phyloP scores from a whole-genome alignment of 2,329 filamentous ascomycete genomes.

The Sclerotinia borealis region DNA sequence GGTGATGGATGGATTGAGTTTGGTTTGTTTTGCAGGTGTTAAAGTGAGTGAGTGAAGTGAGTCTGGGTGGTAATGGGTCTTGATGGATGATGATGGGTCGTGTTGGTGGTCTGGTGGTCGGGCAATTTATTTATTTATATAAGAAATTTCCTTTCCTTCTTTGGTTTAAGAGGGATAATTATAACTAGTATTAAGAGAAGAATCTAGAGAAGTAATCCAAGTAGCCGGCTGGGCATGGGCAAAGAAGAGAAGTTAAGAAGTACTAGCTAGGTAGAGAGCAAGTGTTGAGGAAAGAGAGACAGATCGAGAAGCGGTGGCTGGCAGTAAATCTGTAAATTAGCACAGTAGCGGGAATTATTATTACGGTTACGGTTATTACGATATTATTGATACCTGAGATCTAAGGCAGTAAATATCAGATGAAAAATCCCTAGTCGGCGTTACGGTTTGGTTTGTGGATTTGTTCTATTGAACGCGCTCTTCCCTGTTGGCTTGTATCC shows the following conservation, averaged over 20 bases:
- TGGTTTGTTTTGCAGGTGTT: no score
- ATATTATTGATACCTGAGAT: neutral
- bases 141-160: conserved; percentile 4
- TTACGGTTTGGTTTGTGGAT: neutral
- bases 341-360: neutral
- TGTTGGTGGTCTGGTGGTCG: neutral
- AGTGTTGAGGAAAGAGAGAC: neutral
- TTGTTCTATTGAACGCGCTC: neutral
- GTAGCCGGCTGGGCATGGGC: neutral
- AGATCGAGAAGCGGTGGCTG: neutral
- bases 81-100: no score
- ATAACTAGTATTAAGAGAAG: no score
- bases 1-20: no score
- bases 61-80: neutral
- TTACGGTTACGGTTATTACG: no score
- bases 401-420: neutral
- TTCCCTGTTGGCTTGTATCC: neutral
- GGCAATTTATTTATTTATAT: neutral
- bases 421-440: neutral
- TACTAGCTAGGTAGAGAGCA: neutral
- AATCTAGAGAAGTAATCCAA: neutral
- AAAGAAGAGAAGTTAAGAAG: neutral
- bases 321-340: neutral
- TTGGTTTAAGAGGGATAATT: neutral
- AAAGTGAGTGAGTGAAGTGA: neutral